Conservation (phyloP, 1,139 yeast genomes). For the Groenewaldozyma sp. region DNA sequence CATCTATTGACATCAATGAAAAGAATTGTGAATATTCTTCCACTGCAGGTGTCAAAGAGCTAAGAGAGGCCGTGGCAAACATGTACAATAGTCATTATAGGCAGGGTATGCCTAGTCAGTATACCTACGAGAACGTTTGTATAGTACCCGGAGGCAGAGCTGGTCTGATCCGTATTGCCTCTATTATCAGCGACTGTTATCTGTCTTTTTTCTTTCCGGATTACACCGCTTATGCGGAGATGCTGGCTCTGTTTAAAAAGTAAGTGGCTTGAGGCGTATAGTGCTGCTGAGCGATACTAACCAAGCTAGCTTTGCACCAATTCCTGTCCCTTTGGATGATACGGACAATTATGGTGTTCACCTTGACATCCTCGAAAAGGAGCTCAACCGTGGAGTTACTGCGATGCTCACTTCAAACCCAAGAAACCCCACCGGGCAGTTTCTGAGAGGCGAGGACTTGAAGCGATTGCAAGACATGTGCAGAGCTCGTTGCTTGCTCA, state of each 20-base stretch:
- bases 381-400: conserved; percentile 52
- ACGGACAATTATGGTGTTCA: conserved; percentile 54
- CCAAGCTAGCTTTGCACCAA: conserved; percentile 41
- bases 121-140: conserved; percentile 53
- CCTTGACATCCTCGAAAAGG: conserved; percentile 46
- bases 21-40: conserved; percentile 54
- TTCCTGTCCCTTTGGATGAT: conserved; percentile 57
- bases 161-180: conserved; percentile 58
- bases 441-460: conserved; percentile 46
- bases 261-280: too few relatives aligned
- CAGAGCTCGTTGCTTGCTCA: conserved; percentile 47
- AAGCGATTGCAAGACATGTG: conserved; percentile 48
- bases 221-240: conserved; percentile 66
- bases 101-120: conserved; percentile 41
- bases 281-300: background rate
- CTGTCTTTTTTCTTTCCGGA: conserved; percentile 58
- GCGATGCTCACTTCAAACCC: conserved; percentile 53
- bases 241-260: conserved; percentile 57
- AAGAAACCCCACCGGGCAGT: conserved; percentile 58
- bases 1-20: conserved; percentile 42
- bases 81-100: conserved; percentile 53
- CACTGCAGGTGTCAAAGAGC: conserved; percentile 50
- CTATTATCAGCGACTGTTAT: conserved; percentile 53
- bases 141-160: conserved; percentile 67
- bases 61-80: conserved; percentile 55